Conservation (phyloP, 768 basidiomycete genomes). For the Boletus coccyginus region DNA sequence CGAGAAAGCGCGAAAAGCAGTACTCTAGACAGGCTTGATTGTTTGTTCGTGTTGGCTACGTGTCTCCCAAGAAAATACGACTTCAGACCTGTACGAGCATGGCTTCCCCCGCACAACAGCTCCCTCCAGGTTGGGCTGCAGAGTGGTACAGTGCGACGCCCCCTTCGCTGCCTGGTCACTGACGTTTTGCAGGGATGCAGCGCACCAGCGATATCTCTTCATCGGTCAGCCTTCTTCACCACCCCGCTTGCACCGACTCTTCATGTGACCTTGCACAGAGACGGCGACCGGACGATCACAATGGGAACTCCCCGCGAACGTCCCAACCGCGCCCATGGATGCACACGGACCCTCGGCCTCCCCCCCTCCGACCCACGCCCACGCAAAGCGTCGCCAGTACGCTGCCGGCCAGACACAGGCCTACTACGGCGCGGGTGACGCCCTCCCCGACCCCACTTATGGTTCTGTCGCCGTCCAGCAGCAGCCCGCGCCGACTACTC, state of each 20-base stretch:
- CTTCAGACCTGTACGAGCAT: constrained; percentile 20
- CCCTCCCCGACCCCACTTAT: constrained; percentile 46
- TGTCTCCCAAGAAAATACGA: constrained; percentile 21
- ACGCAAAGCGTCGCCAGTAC: constrained; percentile 83
- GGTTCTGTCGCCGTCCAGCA: constrained; percentile 34
- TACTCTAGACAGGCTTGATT: constrained; percentile 4
- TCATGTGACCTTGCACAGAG: constrained; percentile 49
- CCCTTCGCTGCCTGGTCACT: background rate
- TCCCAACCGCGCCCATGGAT: constrained; percentile 37
- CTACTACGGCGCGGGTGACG: constrained; percentile 61
- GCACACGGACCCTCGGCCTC: constrained; percentile 43
- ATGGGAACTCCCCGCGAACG: constrained; percentile 75
- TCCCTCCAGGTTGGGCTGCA: constrained; percentile 91
- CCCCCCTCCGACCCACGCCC: constrained; percentile 41
- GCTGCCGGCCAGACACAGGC: constrained; percentile 92
- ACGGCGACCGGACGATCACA: constrained; percentile 79
- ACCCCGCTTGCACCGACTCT: constrained; percentile 1
- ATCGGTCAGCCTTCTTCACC: constrained; percentile 59
- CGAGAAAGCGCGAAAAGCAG: constrained; percentile 26
- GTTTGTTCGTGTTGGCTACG: constrained; percentile 29
- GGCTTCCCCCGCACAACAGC: constrained; percentile 55
- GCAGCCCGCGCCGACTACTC: constrained; percentile 39
- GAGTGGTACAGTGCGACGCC: constrained; percentile 66
- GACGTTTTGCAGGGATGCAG: constrained; percentile 60
- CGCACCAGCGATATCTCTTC: constrained; percentile 81